Percentiles rank a stretch among this genome's conserved stretches.
These are phyloP conservation scores for Buxus sempervirens DNA, from an alignment of 164 flowering plant genomes.

Conservation along the genomic window DNA sequence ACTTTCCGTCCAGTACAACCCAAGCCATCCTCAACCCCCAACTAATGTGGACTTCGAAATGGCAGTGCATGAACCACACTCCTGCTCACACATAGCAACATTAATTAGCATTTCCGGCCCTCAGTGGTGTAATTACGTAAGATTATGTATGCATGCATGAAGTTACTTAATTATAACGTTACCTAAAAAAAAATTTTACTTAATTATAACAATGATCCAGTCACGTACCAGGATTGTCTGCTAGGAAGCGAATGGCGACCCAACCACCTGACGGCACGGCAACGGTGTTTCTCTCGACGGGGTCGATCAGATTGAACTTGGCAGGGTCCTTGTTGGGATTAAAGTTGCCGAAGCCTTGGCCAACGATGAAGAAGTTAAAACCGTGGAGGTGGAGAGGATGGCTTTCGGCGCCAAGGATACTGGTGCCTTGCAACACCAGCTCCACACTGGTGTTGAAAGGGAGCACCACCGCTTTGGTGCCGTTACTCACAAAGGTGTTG, in stretches of 20 bases:
- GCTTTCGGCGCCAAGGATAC: slow-evolving; percentile 34
- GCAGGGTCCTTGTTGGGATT: slow-evolving; percentile 33
- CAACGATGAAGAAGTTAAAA: slow-evolving; percentile 35
- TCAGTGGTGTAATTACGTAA: no score
- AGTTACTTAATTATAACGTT: no score
- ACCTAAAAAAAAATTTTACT: no score
- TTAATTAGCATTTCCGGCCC: no score
- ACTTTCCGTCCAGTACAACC: slow-evolving; percentile 6
- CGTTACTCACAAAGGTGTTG: slow-evolving; percentile 23
- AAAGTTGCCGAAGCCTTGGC: slow-evolving; percentile 38
- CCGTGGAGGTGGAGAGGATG: slow-evolving; percentile 45
- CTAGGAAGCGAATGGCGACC: slow-evolving; percentile 40
- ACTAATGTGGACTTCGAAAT: slow-evolving; percentile 18
- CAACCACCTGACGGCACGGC: slow-evolving; percentile 44
- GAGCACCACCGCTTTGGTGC: slow-evolving; percentile 23
- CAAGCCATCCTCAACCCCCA: slow-evolving; percentile 28
- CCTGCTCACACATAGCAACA: slow-evolving; percentile 5
- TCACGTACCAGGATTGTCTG: slow-evolving; percentile 41
- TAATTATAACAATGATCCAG: no score
- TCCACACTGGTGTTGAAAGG: slow-evolving; percentile 27
- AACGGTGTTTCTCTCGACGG: slow-evolving; percentile 32
- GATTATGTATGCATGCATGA: no score
- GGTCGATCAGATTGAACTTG: slow-evolving; percentile 33
- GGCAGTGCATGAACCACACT: no score
- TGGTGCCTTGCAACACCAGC: slow-evolving; percentile 29